Evolutionary conservation across 345 rosid genomes (phyloP).

Genomic region (Eucalyptus cloeziana): DNA sequence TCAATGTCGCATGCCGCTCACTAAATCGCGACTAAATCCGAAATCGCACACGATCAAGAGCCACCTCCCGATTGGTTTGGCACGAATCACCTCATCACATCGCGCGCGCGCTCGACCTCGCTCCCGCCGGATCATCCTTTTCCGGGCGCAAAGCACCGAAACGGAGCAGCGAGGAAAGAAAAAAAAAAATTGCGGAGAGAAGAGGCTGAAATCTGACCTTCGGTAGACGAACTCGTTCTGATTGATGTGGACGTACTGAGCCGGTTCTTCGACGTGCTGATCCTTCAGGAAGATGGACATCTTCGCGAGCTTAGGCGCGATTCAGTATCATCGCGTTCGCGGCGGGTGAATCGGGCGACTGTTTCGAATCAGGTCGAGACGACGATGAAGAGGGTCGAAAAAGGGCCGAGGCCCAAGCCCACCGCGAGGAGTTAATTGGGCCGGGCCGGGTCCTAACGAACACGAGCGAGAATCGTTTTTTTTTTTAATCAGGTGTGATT

Average conservation of each 20-base stretch:
- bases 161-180: neutral
- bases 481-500: too few species aligned
- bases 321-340: neutral
- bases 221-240: slow-evolving; percentile 67
- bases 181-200: neutral
- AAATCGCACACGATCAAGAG: neutral
- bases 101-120: neutral
- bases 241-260: slow-evolving; percentile 45
- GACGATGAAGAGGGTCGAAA: neutral
- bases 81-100: neutral
- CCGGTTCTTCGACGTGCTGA: slow-evolving; percentile 33
- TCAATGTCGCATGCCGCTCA: neutral
- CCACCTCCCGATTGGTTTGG: neutral
- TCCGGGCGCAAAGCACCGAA: neutral
- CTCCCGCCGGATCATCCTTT: neutral
- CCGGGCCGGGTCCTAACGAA: neutral
- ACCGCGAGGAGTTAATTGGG: neutral
- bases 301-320: neutral
- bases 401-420: neutral
- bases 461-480: neutral
- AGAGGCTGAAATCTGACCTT: slow-evolving; percentile 26
- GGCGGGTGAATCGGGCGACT: neutral
- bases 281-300: slow-evolving; percentile 18
- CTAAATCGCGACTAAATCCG: neutral
- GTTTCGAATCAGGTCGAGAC: neutral